Base-by-base conservation (phyloP, 2,329 filamentous ascomycete species). In the Aspergillus brasiliensis region DNA sequence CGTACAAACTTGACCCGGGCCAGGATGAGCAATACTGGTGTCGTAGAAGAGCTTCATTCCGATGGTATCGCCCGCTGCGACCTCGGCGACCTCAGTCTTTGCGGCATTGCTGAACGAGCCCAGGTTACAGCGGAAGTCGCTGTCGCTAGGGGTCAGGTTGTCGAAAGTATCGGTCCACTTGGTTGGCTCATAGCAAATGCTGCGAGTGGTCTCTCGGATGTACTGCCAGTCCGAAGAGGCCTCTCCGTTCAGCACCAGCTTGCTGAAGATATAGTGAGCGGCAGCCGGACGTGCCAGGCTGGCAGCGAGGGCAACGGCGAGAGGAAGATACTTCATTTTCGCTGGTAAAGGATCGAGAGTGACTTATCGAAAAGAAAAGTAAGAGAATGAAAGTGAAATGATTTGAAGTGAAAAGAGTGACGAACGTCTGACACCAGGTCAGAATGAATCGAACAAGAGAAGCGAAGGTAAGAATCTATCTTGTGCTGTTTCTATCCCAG, bases 211-310 rank as follows among this genome's bases (percentile, higher is more conserved):
- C 52, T 63, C 19, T 8, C 64, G 64, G 10, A 66, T 62, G 42
- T 65, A 66, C 37, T 66, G 61, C 59, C 59, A 65, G 51, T 63
- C 59, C 7, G 55, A 11, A 10, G 62, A 60, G 2, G 31, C 56
- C 13, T 58, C 37, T 21, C 58, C 59, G 38, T 65, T 59, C n/a
- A 62, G 1, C 4, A 66, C 56, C 11, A 66, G 63, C 27, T 62
- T 63, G 52, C 57, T 60, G 59, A 66, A 66, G 19, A 65, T 61
- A 21, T 66, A 66, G 51, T 66, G 64, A 2, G 62, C 64, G 5
- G 56, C 34, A 49, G 51, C 58, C 7, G 56, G 38, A 3, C 40
- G 53, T 3, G 60, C 62, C 58, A 64, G 58, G 37, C 52, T 62
- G 19, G 54, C 31, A 11, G 57, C 27, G 13, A 60, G 13, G n/a